These are phyloP conservation scores for Tricholoma hemisulphureum DNA, from an alignment of 768 basidiomycete genomes.

Conservation along the genomic window DNA sequence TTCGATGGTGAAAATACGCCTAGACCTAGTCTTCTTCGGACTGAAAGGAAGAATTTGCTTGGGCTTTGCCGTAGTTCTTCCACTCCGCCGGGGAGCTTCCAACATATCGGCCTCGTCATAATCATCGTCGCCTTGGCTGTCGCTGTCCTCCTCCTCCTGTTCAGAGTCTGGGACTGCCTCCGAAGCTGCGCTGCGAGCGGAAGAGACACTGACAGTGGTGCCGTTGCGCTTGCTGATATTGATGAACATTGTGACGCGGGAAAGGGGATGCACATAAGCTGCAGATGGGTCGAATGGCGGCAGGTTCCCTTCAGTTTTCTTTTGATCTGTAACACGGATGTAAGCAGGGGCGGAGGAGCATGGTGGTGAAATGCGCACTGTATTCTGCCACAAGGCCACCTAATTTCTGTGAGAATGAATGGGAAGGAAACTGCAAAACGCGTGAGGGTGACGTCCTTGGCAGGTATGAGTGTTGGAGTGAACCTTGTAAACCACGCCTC, in stretches of 20 bases:
- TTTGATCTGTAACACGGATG: constrained; percentile 38
- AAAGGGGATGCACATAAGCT: constrained; percentile 54
- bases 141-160: constrained; percentile 26
- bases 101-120: constrained; percentile 18
- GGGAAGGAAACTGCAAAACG: constrained; percentile 44
- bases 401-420: constrained; percentile 37
- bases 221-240: constrained; percentile 28
- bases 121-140: constrained; percentile 25
- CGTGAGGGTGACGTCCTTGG: constrained; percentile 20
- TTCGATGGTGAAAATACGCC: constrained; percentile 29
- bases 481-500: constrained; percentile 62
- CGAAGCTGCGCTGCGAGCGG: constrained; percentile 23
- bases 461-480: constrained; percentile 8
- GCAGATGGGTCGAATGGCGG: constrained; percentile 61
- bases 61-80: constrained; percentile 19
- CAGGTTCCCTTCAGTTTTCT: constrained; percentile 43
- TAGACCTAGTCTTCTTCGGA: constrained; percentile 57
- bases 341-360: not conserved
- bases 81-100: constrained; percentile 18
- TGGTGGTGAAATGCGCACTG: constrained; percentile 38
- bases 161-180: constrained; percentile 35
- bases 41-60: constrained; percentile 57
- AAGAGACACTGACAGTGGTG: constrained; percentile 22
- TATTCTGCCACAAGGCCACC: constrained; percentile 53
- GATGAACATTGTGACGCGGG: constrained; percentile 46